Percentiles rank a stretch among this genome's conserved stretches.
These are phyloP conservation scores for Alternaria metachromatica DNA, from an alignment of 2,329 filamentous ascomycete species.

Conservation along the genomic window DNA sequence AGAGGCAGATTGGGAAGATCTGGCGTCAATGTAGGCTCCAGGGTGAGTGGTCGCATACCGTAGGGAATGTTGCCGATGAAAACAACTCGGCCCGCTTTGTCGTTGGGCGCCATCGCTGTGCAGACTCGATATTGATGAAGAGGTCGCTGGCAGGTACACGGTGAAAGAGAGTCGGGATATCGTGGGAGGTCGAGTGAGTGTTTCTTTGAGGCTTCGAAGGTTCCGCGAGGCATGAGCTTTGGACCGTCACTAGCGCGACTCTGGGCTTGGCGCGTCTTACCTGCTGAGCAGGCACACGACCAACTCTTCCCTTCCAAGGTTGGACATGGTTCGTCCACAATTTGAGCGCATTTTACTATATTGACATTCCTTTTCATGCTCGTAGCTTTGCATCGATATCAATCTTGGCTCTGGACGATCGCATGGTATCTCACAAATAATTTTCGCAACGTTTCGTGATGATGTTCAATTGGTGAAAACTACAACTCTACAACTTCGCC, in stretches of 20 bases:
- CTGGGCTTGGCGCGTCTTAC: constrained; percentile 12
- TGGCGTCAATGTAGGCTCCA: neutral
- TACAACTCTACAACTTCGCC: constrained; percentile 7
- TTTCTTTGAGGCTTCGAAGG: constrained; percentile 9
- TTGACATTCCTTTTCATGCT: neutral
- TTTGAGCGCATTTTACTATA: neutral
- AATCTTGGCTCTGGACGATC: neutral
- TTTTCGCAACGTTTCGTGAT: neutral
- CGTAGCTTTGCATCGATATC: neutral
- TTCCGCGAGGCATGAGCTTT: constrained; percentile 1
- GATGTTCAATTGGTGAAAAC: neutral
- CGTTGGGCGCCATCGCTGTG: constrained; percentile 50
- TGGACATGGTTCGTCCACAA: neutral
- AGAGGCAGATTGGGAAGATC: neutral
- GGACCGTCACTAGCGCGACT: neutral
- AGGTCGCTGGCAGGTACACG: neutral
- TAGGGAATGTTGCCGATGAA: constrained; percentile 90
- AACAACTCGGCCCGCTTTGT: constrained; percentile 78
- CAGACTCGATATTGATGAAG: neutral
- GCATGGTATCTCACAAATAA: neutral
- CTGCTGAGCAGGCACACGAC: constrained; percentile 1
- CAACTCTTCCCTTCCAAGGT: neutral
- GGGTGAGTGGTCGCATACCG: constrained; percentile 58
- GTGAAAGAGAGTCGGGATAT: neutral
- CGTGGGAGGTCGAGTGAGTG: neutral